phyloP scores from a whole-genome alignment of 2,329 filamentous ascomycete genomes.

The Passalora sequoiae region DNA sequence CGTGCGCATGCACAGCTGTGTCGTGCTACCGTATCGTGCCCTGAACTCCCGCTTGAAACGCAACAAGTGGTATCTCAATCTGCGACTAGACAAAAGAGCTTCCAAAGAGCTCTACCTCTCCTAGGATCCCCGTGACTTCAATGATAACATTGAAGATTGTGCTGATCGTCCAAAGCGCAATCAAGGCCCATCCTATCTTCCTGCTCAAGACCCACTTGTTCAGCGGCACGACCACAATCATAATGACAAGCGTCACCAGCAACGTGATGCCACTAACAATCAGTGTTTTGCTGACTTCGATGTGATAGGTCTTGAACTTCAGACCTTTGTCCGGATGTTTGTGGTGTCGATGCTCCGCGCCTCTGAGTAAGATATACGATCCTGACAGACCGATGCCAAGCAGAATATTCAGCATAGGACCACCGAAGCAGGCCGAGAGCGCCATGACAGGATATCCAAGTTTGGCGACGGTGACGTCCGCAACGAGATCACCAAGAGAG shows the following conservation, averaged over 20 bases:
- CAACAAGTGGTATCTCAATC: background rate
- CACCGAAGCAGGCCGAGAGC: slow-evolving; percentile 89
- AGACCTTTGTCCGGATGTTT: slow-evolving; percentile 63
- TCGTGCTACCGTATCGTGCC: background rate
- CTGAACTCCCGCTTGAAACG: background rate
- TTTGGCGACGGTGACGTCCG: slow-evolving; percentile 87
- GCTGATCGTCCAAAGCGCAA: slow-evolving; percentile 73
- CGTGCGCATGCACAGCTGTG: background rate
- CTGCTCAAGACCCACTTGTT: slow-evolving; percentile 83
- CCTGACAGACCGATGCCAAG: slow-evolving; percentile 91
- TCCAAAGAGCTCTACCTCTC: slow-evolving; percentile 9
- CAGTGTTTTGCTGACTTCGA: slow-evolving; percentile 78
- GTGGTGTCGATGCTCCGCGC: slow-evolving; percentile 59
- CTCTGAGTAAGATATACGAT: slow-evolving; percentile 74
- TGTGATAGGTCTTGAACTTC: slow-evolving; percentile 70
- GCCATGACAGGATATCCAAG: slow-evolving; percentile 97
- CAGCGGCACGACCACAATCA: slow-evolving; percentile 75
- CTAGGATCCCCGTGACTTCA: slow-evolving; percentile 52
- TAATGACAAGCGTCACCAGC: slow-evolving; percentile 68
- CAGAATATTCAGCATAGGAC: slow-evolving; percentile 94
- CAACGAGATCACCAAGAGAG: slow-evolving; percentile 86
- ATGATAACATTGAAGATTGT: slow-evolving; percentile 76
- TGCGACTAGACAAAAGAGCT: background rate
- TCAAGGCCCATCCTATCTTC: slow-evolving; percentile 73
- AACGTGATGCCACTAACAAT: slow-evolving; percentile 81